A percentile compares a stretch with the other conserved stretches of the same genome.
phyloP scores from a whole-genome alignment of 2,329 filamentous ascomycete genomes.

The Fusarium sp. region DNA sequence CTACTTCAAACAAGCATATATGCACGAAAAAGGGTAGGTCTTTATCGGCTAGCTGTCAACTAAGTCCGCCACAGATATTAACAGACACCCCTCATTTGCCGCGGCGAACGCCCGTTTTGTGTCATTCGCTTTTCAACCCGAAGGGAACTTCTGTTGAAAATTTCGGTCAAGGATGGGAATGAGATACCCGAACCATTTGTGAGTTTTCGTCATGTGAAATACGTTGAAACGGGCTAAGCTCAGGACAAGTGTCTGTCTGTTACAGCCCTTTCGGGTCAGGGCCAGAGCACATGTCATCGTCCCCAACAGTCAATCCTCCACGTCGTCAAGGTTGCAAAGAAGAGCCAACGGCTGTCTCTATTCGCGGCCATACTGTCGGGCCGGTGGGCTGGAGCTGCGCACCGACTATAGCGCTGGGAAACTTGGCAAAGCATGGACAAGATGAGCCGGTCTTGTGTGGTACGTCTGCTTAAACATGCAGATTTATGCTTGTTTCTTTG shows the following conservation, averaged over 20 bases:
- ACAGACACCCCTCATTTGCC: conserved; percentile 35
- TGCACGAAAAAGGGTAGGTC: conserved; percentile 27
- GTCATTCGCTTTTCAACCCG: conserved; percentile 23
- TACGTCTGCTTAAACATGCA: conserved; percentile 20
- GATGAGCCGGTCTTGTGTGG: not conserved
- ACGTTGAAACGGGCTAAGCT: conserved; percentile 7
- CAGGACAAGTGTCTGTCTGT: conserved; percentile 2
- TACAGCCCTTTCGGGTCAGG: not conserved
- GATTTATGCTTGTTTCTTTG: conserved; percentile 37
- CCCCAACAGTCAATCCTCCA: not conserved
- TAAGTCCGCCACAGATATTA: conserved; percentile 32
- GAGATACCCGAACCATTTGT: conserved; percentile 1
- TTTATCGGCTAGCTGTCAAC: conserved; percentile 34
- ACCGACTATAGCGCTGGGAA: conserved; percentile 1
- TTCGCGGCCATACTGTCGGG: not conserved
- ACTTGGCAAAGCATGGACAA: conserved; percentile 4
- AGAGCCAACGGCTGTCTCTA: not conserved
- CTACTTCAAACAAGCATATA: conserved; percentile 8
- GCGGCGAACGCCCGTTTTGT: conserved; percentile 42
- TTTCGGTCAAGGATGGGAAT: conserved; percentile 9
- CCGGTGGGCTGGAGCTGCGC: not conserved
- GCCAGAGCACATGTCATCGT: not conserved
- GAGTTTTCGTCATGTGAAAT: conserved; percentile 14
- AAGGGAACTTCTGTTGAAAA: conserved; percentile 25
- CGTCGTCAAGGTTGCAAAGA: not conserved